phyloP scores from a whole-genome alignment of 352 stramenopile species.

The Phytophthora melonis region DNA sequence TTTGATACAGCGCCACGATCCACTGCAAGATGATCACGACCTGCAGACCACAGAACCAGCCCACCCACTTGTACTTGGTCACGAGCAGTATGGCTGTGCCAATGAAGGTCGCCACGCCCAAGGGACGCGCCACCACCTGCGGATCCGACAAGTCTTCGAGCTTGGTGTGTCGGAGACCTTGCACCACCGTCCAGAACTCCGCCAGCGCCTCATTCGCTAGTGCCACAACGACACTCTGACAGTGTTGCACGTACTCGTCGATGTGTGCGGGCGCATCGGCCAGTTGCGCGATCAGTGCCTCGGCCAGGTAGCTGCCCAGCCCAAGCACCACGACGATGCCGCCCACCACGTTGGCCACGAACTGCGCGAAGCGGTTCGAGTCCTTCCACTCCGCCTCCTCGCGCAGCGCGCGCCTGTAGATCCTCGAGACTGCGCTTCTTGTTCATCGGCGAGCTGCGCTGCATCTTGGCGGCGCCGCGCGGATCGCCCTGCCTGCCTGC shows the following conservation, averaged over 20 bases:
- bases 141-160: constrained; percentile 50
- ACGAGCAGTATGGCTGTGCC: constrained; percentile 34
- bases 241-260: constrained; percentile 34
- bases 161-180: constrained; percentile 36
- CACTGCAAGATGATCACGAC: constrained; percentile 70
- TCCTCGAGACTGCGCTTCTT: constrained; percentile 42
- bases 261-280: constrained; percentile 42
- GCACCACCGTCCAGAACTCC: constrained; percentile 47
- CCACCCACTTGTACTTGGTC: constrained; percentile 70
- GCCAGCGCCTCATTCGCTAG: constrained; percentile 29
- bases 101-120: constrained; percentile 36
- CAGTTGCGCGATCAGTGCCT: constrained; percentile 38
- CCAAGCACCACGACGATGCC: constrained; percentile 55
- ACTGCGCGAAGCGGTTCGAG: constrained; percentile 65
- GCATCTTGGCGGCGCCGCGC: constrained; percentile 1
- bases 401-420: constrained; percentile 25
- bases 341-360: constrained; percentile 69
- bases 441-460: constrained; percentile 25
- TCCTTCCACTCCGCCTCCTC: constrained; percentile 64
- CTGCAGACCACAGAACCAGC: constrained; percentile 68
- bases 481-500: constrained; percentile 3
- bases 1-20: constrained; percentile 73
- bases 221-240: neutral
- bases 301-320: constrained; percentile 49
- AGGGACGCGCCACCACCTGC: constrained; percentile 42